A percentile compares a stretch with the other conserved stretches of the same genome.
Conservation (phyloP, 805 yeast species). For the Cephaloascus fragrans region DNA sequence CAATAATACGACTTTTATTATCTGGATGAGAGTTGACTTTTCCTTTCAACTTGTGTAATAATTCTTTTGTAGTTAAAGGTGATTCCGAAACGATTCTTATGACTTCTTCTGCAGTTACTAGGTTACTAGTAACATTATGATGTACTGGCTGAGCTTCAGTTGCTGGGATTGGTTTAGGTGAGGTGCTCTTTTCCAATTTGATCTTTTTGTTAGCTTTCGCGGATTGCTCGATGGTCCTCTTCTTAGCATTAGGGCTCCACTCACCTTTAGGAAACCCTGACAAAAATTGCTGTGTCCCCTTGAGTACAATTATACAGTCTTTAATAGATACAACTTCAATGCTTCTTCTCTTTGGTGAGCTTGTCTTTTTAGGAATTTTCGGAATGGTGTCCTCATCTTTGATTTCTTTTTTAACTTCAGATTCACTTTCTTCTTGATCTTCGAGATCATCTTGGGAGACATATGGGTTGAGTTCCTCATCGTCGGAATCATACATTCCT, state of each 20-base stretch:
- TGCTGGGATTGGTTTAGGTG: constrained; percentile 5
- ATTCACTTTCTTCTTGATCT: constrained; percentile 52
- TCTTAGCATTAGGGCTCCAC: constrained; percentile 65
- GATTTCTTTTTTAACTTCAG: constrained; percentile 8
- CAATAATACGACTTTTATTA: constrained; percentile 51
- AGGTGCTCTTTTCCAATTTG: constrained; percentile 20
- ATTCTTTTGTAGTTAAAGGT: constrained; percentile 52
- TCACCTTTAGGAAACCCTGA: constrained; percentile 66
- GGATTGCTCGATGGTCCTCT: constrained; percentile 6
- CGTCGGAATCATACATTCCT: constrained; percentile 83
- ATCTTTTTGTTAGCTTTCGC: constrained; percentile 27
- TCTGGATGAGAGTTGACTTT: constrained; percentile 57
- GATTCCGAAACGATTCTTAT: constrained; percentile 47
- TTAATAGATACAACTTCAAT: constrained; percentile 11
- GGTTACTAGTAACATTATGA: constrained; percentile 3
- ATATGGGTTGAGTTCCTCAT: constrained; percentile 75
- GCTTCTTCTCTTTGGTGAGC: neutral
- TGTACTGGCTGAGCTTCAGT: constrained; percentile 12
- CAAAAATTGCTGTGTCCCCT: constrained; percentile 52
- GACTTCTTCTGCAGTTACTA: constrained; percentile 68
- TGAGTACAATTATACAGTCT: constrained; percentile 44
- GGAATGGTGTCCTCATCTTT: neutral
- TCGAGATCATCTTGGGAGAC: constrained; percentile 43
- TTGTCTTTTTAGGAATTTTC: neutral
- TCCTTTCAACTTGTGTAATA: constrained; percentile 49